Evolutionary conservation across 176 grass and related monocot species (phyloP), one percentile per base, ranked within the genome.

Genomic region (Elaeis guineensis): DNA sequence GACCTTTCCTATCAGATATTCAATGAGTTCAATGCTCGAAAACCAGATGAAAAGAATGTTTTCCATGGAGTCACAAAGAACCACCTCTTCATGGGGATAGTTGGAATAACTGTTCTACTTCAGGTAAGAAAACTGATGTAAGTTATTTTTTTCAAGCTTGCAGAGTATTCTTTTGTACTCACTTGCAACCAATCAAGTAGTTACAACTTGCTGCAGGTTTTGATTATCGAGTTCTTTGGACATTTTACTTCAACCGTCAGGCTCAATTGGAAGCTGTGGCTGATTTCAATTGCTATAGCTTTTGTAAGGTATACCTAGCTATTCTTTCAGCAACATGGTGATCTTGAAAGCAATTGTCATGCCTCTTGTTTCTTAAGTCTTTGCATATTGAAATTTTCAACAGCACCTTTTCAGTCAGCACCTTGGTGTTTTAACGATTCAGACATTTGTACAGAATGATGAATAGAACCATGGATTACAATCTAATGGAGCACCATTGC

Each of bases 221-320:
- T 98, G 50, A 98, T 92, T 16, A 69, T 98, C 1, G 87, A 92
- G 73, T 98, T 98, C 73, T 87, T 98, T 59, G 84, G 93, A 49
- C 89, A 98, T 69, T 98, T 98, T 21, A 63, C 79, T 2, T 73
- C 84, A 1, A 92, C 93, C 49, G 84, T 83, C 19, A 85, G 28
- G 61, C 49, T 98, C 25, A 92, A 54, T 59, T 98, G 87, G 93
- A 89, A 92, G 73, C 73, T 89, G 35, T 92, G 93, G 93, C 78
- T 92, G 55, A 78, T 83, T 51, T 88, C 87, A 0, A 75, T 89
- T 49, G 87, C 73, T 54, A 77, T 56, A 39, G 52, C 51, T 6
- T 44, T 68, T 2, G 18, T 56, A 56, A 68, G 65, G 65, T 68
- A 39, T 21, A 29, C 21, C 54, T 30, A 50, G 6, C 11, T 63